Evolutionary conservation across 1,284 basidiomycete species (phyloP), one percentile per base, ranked within the genome.

Genomic region (Clitocybe nebularis): DNA sequence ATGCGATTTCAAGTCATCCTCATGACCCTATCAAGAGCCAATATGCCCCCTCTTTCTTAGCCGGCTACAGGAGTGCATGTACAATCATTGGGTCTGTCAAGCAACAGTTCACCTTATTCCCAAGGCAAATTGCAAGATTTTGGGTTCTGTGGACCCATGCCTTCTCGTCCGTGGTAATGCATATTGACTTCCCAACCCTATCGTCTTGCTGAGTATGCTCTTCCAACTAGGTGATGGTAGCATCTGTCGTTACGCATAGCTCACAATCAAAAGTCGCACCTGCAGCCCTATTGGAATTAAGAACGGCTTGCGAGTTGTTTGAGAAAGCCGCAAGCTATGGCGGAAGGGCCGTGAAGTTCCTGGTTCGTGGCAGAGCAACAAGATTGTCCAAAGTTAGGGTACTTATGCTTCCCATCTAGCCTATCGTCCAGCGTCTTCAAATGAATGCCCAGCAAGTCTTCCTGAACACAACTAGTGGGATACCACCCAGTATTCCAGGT

Each of bases 111-210:
- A 54, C 56, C 5, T 46, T 71, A 45, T 80, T 79, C 53, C 79
- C 82, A 1, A 62, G 63, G n/a, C 72, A 79, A 46, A 74, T 81
- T 42, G 71, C 79, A 17, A 65, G 79, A 17, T 80, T 79, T 52
- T 84, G 81, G 78, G 75, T 79, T 13, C 54, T 83, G 21, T 84
- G 81, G 81, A 82, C 80, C 1, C 79, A 84, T 56, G 75, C 72
- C 1, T 84, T 84, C 52, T 80, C 77, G 16, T 72, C 78, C 11
- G 63, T 79, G 45, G 81, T 82, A 49, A 44, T n/a, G 72, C 60
- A 25, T 29, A 30, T 37, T 49, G 24, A 10, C 5, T 33, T 3
- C 37, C 36, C 41, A 17, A 41, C 40, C 20, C 22, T 25, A 14
- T 32, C 25, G 35, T 36, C 20, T 35, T 10, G 19, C 13, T 41